phyloP scores from a whole-genome alignment of 805 yeast species.

The Starmerella scarabaei region DNA sequence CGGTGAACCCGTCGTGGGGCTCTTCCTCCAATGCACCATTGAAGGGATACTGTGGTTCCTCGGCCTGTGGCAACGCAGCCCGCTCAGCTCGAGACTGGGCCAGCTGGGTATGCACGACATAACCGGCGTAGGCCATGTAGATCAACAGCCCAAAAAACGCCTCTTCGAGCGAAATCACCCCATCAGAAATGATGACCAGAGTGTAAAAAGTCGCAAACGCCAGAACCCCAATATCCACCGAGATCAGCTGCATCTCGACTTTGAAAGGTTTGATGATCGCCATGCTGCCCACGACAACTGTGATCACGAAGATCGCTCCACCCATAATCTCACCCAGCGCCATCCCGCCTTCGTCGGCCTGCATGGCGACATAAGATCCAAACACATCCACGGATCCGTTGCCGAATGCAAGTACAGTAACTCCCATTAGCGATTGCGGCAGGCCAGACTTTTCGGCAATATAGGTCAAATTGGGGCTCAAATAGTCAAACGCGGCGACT shows the following conservation, averaged over 20 bases:
- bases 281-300: conserved; percentile 71
- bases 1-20: conserved; percentile 1
- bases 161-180: conserved; percentile 41
- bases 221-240: conserved; percentile 52
- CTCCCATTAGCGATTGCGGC: conserved; percentile 69
- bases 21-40: background rate
- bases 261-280: conserved; percentile 53
- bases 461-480: conserved; percentile 65
- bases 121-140: conserved; percentile 46
- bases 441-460: conserved; percentile 50
- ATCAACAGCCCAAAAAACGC: conserved; percentile 44
- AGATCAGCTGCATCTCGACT: conserved; percentile 35
- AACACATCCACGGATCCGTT: conserved; percentile 87
- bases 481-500: conserved; percentile 63
- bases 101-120: conserved; percentile 34
- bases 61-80: background rate
- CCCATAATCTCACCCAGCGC: conserved; percentile 90
- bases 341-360: conserved; percentile 52
- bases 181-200: conserved; percentile 42
- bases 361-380: conserved; percentile 72
- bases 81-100: background rate
- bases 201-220: conserved; percentile 38
- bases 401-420: conserved; percentile 79
- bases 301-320: conserved; percentile 68
- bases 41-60: background rate